phyloP scores from a whole-genome alignment of 1,284 basidiomycete genomes.

The Naganishia liquefaciens region DNA sequence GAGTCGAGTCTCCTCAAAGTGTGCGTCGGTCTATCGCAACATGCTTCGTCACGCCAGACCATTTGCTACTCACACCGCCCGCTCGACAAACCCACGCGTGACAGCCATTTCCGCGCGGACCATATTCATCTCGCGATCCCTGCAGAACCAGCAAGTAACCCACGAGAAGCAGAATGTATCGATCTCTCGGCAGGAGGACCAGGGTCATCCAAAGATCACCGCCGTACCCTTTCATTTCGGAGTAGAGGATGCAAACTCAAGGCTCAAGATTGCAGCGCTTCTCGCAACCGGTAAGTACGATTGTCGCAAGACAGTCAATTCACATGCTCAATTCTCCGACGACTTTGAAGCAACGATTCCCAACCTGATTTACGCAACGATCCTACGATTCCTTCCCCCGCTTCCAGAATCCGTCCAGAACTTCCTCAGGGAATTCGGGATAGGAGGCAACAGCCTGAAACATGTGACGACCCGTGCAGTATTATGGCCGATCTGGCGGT shows the following conservation, averaged over 20 bases:
- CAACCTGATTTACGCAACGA: conserved; percentile 32
- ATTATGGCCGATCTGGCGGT: conserved; percentile 31
- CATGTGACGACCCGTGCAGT: conserved; percentile 30
- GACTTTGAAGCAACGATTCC: conserved; percentile 24
- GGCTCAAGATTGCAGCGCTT: conserved; percentile 16
- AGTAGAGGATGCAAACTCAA: conserved; percentile 4
- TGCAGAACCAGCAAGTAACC: background rate
- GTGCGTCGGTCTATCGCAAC: background rate
- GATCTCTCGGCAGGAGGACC: background rate
- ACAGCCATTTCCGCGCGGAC: background rate
- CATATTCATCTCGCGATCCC: background rate
- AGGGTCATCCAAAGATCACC: conserved; percentile 18
- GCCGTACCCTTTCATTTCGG: conserved; percentile 23
- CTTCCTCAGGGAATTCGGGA: conserved; percentile 32
- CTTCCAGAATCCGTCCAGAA: conserved; percentile 14
- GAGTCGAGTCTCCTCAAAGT: background rate
- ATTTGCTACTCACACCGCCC: background rate
- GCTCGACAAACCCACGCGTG: background rate
- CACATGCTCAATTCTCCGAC: background rate
- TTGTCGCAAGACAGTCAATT: background rate
- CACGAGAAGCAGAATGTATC: background rate
- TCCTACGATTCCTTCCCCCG: conserved; percentile 27
- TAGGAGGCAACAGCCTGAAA: conserved; percentile 25
- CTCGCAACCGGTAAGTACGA: conserved; percentile 16
- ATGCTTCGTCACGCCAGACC: background rate